Evolutionary conservation across 441 rosid species (phyloP).

Genomic region (Aleurites moluccanus): DNA sequence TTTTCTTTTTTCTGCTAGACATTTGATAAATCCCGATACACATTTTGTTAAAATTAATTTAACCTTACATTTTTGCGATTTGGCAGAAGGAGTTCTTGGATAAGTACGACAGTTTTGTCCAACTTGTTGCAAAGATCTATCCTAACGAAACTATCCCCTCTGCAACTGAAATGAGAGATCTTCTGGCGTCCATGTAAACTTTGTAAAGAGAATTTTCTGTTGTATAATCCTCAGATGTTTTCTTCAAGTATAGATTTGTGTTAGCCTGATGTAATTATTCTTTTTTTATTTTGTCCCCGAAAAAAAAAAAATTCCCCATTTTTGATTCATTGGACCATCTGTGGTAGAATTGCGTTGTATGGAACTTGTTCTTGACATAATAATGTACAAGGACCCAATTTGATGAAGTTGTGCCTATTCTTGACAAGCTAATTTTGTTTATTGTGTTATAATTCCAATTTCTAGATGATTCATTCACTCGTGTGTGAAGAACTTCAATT

Average conservation of each 20-base stretch:
- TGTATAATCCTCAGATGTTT: conserved; percentile 26
- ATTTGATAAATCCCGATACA: background rate
- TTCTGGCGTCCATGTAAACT: conserved; percentile 74
- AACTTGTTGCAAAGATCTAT: conserved; percentile 84
- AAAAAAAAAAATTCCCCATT: conserved; percentile 5
- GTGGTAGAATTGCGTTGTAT: background rate
- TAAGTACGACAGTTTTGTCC: conserved; percentile 92
- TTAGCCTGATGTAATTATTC: conserved; percentile 30
- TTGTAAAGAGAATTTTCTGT: conserved; percentile 18
- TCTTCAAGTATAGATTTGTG: conserved; percentile 19
- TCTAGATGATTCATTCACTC: background rate
- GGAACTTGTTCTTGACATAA: background rate
- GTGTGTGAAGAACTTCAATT: background rate
- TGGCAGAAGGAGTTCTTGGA: conserved; percentile 94
- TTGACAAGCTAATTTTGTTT: background rate
- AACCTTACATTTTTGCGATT: conserved; percentile 4
- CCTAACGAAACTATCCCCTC: conserved; percentile 74
- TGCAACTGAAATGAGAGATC: conserved; percentile 76
- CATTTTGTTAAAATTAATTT: conserved; percentile 7
- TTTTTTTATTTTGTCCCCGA: conserved; percentile 7
- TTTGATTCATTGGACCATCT: conserved; percentile 14
- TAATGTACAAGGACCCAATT: background rate
- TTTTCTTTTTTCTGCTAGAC: background rate
- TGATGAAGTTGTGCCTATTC: background rate
- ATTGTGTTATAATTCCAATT: background rate